Conservation (phyloP, 768 basidiomycete genomes). For the Hygrocybe punicea region DNA sequence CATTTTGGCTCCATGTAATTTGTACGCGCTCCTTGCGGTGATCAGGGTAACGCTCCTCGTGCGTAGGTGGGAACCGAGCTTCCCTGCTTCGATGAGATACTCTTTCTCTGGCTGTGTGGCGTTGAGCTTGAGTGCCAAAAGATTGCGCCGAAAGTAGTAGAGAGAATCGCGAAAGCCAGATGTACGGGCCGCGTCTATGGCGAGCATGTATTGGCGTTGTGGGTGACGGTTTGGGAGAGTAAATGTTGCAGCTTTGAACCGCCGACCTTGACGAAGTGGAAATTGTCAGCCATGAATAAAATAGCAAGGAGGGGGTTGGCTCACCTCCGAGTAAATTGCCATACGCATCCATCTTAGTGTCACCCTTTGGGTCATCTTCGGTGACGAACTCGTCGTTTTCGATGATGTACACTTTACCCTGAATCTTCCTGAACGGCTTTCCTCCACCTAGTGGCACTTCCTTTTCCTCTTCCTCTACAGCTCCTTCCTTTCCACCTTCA, state of each 20-base stretch:
- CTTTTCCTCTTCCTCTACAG: slow-evolving; percentile 38
- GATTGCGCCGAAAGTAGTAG: slow-evolving; percentile 95
- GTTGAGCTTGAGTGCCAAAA: slow-evolving; percentile 84
- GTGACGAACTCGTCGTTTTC: slow-evolving; percentile 89
- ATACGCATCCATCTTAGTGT: slow-evolving; percentile 84
- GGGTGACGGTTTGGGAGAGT: slow-evolving; percentile 81
- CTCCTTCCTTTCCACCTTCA: slow-evolving; percentile 35
- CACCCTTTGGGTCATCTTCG: slow-evolving; percentile 79
- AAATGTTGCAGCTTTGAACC: slow-evolving; percentile 88
- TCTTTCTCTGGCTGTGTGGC: slow-evolving; percentile 91
- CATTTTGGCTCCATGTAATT: slow-evolving; percentile 90
- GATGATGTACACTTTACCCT: slow-evolving; percentile 70
- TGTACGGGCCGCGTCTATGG: slow-evolving; percentile 94
- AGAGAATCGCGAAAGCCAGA: slow-evolving; percentile 96
- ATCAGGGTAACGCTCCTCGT: slow-evolving; percentile 93
- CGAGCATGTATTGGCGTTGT: slow-evolving; percentile 85
- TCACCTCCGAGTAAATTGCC: slow-evolving; percentile 84
- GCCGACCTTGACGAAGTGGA: slow-evolving; percentile 53
- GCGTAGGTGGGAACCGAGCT: slow-evolving; percentile 83
- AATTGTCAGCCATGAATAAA: not conserved
- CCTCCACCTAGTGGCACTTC: slow-evolving; percentile 50
- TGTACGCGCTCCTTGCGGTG: slow-evolving; percentile 88
- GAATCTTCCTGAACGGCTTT: slow-evolving; percentile 70
- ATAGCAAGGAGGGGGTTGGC: slow-evolving; percentile 22
- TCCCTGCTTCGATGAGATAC: slow-evolving; percentile 81